These are phyloP conservation scores for Naganishia vishniacii DNA, from an alignment of 768 basidiomycete species.

Conservation along the genomic window DNA sequence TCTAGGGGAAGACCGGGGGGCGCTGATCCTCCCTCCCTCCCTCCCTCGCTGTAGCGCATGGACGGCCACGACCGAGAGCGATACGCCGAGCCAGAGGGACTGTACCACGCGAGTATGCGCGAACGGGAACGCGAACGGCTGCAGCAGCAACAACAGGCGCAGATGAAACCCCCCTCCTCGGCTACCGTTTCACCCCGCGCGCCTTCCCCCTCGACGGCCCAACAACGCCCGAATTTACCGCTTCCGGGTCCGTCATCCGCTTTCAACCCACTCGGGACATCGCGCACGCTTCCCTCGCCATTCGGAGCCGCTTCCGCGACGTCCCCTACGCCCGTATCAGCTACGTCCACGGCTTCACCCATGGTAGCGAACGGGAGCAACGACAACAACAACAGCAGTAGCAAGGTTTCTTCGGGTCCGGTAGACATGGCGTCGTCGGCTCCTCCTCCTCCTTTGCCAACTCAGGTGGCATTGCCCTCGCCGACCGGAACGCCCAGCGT, in stretches of 20 bases:
- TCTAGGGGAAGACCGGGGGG: no score
- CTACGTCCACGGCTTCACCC: no score
- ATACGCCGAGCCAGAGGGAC: no score
- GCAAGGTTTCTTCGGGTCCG: no score
- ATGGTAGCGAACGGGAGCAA: no score
- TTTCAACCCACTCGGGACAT: conserved; percentile 7
- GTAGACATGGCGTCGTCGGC: no score
- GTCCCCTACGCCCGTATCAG: no score
- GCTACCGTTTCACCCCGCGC: neutral
- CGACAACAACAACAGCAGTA: no score
- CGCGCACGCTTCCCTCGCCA: conserved; percentile 2
- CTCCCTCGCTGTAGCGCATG: no score
- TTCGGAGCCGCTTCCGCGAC: neutral
- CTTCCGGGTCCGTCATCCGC: conserved; percentile 9
- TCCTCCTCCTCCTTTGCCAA: neutral
- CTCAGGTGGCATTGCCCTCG: conserved; percentile 4
- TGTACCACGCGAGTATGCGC: conserved; percentile 1
- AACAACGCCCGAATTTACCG: conserved; percentile 3
- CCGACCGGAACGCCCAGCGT: conserved; percentile 4
- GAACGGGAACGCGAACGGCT: conserved; percentile 18
- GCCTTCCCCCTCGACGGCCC: no score
- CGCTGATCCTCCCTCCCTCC: no score
- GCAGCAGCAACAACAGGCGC: neutral
- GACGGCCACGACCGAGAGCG: conserved; percentile 1
- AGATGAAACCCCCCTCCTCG: conserved; percentile 6